Evolutionary conservation across 1,284 basidiomycete species (phyloP).

Genomic region (Austropuccinia psidii): DNA sequence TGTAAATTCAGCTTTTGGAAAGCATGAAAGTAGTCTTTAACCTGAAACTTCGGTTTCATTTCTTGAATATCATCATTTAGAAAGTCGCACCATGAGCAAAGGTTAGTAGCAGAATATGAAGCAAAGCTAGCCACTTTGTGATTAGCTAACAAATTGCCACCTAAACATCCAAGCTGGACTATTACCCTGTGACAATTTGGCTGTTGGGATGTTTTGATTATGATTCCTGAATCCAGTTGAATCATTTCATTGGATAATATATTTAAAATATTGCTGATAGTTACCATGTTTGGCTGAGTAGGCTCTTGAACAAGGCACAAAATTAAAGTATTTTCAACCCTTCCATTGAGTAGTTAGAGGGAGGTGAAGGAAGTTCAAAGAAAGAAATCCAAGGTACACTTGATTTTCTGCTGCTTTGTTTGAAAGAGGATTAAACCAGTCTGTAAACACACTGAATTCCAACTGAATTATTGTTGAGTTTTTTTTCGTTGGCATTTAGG

Average conservation of each 20-base stretch:
- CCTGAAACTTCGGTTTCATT: background rate
- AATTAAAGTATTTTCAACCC: background rate
- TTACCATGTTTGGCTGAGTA: too few species aligned
- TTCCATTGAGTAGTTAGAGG: background rate
- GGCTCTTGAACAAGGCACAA: background rate
- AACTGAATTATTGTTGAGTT: too few species aligned
- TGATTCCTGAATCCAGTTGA: background rate
- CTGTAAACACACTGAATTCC: background rate
- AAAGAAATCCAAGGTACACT: background rate
- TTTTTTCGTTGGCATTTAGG: too few species aligned
- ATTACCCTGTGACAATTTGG: background rate
- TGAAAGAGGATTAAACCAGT: too few species aligned
- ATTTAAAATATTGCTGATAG: too few species aligned
- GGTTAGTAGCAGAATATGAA: background rate
- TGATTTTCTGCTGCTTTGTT: background rate
- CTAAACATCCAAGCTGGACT: background rate
- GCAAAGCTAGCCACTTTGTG: constrained; percentile 4
- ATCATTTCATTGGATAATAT: background rate
- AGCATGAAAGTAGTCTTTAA: background rate
- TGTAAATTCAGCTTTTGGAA: background rate
- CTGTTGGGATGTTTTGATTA: background rate
- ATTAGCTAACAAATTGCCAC: background rate
- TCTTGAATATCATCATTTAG: background rate
- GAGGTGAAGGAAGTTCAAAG: background rate
- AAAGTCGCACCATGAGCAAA: background rate